Evolutionary conservation across 805 yeast species (phyloP), one percentile per base, ranked within the genome.

Genomic region (Ogataea trehaloabstinens): DNA sequence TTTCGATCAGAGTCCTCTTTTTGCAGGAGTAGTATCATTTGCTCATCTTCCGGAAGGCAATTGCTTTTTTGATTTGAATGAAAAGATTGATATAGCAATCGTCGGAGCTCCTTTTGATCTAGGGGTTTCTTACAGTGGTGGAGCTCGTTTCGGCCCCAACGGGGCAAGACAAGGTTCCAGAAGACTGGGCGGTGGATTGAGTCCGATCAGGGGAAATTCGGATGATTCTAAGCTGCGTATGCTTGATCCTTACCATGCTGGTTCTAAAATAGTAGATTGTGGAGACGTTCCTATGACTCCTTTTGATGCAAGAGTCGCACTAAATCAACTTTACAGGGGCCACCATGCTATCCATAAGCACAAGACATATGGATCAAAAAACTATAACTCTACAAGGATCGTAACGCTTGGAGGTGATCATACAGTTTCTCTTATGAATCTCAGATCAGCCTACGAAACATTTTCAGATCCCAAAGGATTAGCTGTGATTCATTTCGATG

Each of bases 231-330:
- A 63, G 35, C 52, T 72, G 28, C 55, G 29, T 42, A 64, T 21
- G 7, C 20, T 53, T 18, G 65, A 75, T 43, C 79, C 80, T 4
- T 77, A 73, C 53, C 59, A 65, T 38, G 46, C 64, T 3, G 58
- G 62, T 37, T 51, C 66, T 22, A 55, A 61, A 5, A 60, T 73
- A 24, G 68, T 76, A 4, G 83, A 77, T 51, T 77, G 83, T 53
- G 83, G 82, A 3, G 82, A 77, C 52, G 73, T 76, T 12, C 75
- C 81, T 22, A 70, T 76, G 73, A 70, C 74, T 1, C 82, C 82
- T n/a, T 74, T 75, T 42, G 83, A 77, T 51, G 74, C 76, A 48
- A 54, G 80, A 28, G 56, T 76, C 22, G 81, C 81, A 1, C 61
- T 77, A 41, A 71, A 76, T 52, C 82, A 76, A 50, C 57, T 77